Percentiles rank a stretch among this genome's conserved stretches.
Conservation (phyloP, 129 eudicot genomes). For the Glebionis coronaria region DNA sequence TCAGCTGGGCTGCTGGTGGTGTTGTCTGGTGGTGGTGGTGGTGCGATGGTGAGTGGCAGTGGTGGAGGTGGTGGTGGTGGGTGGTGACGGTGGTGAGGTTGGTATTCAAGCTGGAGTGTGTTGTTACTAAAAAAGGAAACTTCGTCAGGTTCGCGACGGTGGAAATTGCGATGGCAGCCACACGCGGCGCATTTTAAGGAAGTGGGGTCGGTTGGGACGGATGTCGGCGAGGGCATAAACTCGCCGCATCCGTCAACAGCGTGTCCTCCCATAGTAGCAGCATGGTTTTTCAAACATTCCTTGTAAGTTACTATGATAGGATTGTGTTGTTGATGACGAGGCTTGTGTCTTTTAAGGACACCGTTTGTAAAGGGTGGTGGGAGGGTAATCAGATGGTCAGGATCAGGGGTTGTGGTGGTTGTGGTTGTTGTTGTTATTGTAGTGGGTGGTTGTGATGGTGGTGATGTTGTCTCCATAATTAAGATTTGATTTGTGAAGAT, state of each 20-base stretch:
- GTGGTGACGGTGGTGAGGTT: constrained; percentile 82
- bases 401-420: not conserved
- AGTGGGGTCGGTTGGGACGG: constrained; percentile 69
- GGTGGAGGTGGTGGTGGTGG: constrained; percentile 52
- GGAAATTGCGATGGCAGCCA: constrained; percentile 98
- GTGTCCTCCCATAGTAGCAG: constrained; percentile 86
- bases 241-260: constrained; percentile 95
- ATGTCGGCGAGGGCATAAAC: constrained; percentile 69
- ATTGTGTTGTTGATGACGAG: constrained; percentile 35
- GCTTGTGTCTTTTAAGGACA: constrained; percentile 54
- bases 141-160: constrained; percentile 90
- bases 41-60: constrained; percentile 2
- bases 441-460: constrained; percentile 20
- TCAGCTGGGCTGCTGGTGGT: constrained; percentile 43
- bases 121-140: constrained; percentile 16
- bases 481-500: constrained; percentile 25
- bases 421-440: constrained; percentile 17
- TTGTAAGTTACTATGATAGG: constrained; percentile 50
- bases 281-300: constrained; percentile 94
- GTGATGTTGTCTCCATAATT: constrained; percentile 40
- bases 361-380: constrained; percentile 55
- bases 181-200: constrained; percentile 90
- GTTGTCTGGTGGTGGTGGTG: constrained; percentile 27
- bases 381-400: constrained; percentile 43
- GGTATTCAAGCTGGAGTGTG: constrained; percentile 51